Conservation (phyloP, 305 asterid species). For the Solanum hybrid region DNA sequence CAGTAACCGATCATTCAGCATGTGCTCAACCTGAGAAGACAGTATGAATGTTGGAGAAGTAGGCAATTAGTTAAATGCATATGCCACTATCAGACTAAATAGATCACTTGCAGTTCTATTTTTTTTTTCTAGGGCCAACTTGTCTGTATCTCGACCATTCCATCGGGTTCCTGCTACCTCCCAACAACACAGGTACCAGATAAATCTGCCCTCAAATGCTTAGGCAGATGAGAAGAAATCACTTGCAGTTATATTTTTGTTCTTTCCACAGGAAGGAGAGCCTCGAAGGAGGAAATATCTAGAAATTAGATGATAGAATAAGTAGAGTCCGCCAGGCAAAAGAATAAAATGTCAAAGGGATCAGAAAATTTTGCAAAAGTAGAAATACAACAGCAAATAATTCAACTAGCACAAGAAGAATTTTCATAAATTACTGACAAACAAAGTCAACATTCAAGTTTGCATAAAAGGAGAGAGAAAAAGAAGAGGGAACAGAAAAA, state of each 20-base stretch:
- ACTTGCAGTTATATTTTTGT: background rate
- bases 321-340: background rate
- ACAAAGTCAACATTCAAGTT: background rate
- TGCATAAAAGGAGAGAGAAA: background rate
- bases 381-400: background rate
- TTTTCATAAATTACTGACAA: background rate
- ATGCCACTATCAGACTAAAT: background rate
- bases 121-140: background rate
- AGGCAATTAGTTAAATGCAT: background rate
- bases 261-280: background rate
- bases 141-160: background rate
- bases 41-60: conserved; percentile 10
- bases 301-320: background rate
- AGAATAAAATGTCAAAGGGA: background rate
- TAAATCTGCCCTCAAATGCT: background rate
- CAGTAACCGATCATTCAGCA: conserved; percentile 83
- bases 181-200: background rate
- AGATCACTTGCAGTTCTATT: background rate
- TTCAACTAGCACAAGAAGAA: conserved; percentile 4
- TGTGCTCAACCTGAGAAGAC: conserved; percentile 78
- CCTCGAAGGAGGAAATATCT: background rate
- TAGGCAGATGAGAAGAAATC: background rate
- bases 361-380: background rate
- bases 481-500: background rate
- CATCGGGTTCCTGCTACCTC: background rate